These are phyloP conservation scores for Sporothrix globosa DNA, from an alignment of 2,329 filamentous ascomycete genomes.

Conservation along the genomic window DNA sequence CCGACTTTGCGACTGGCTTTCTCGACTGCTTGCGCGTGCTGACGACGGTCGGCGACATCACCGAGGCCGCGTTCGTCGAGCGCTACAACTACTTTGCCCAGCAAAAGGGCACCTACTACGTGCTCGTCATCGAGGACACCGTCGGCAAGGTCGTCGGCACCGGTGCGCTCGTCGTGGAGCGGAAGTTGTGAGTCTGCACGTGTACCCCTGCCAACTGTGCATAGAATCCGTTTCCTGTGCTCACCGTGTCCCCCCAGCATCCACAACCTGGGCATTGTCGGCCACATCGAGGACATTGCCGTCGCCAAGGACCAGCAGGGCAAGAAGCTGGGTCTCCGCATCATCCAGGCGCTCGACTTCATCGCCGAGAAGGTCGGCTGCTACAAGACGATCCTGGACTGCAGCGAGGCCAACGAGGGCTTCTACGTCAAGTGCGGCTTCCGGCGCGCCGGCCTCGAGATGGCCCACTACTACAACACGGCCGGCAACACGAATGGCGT, in stretches of 20 bases:
- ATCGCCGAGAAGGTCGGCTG: constrained; percentile 87
- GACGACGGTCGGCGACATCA: constrained; percentile 89
- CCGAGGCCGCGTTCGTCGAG: constrained; percentile 71
- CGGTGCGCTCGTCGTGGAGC: constrained; percentile 86
- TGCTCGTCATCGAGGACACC: constrained; percentile 81
- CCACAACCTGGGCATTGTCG: constrained; percentile 78
- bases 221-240: neutral
- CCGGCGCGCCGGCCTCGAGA: constrained; percentile 86
- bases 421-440: constrained; percentile 99
- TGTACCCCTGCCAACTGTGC: neutral
- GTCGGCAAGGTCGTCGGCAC: constrained; percentile 76
- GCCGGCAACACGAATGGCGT: constrained; percentile 8
- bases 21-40: constrained; percentile 89
- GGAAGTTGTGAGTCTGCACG: constrained; percentile 74
- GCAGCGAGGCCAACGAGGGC: constrained; percentile 92
- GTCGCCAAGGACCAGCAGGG: constrained; percentile 94
- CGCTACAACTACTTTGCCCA: constrained; percentile 80
- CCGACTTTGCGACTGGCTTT: constrained; percentile 80
- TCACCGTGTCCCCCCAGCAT: constrained; percentile 56
- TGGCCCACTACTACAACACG: constrained; percentile 89
- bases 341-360: constrained; percentile 91
- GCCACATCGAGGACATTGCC: constrained; percentile 97
- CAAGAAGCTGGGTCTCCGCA: constrained; percentile 89
- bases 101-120: constrained; percentile 77
- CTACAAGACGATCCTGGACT: constrained; percentile 97